Evolutionary conservation across 192 early-diverging fungal species (phyloP), one percentile per base, ranked within the genome.

Genomic region (Coemansia sp.): DNA sequence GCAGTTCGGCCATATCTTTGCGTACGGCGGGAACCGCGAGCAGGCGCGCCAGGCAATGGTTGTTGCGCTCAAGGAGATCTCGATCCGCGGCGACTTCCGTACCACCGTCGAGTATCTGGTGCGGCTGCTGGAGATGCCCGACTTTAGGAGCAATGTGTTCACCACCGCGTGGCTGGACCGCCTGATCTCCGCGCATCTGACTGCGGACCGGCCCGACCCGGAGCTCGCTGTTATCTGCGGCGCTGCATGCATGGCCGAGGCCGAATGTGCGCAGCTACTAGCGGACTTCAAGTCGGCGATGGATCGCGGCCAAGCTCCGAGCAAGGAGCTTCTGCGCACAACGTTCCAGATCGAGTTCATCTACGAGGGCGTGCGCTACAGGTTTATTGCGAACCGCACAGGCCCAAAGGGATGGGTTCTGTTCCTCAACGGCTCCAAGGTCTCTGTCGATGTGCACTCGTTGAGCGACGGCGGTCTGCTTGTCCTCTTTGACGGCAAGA

Each of bases 1-100:
- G 27, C 97, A 98, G 81, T 98, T 98, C 67, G 97, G 97, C 33
- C 97, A 98, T 82, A 92, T 98, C 58, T 98, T 98, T 64, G 88
- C 95, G 11, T 98, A 97, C 67, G 97, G 97, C 42, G 91, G 92
- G 50, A 93, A 93, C 67, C 87, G 97, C 68, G 91, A 93, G 64
- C 89, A 94, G 64, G 87, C 94, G 37, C 83, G 97, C 11, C 93
- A 96, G 84, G 94, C 96, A 71, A 92, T 98, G 87, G 91, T 98
- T 15, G 89, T 98, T 58, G 97, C 97, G 28, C 75, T 98, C 30
- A 98, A 97, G 83, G 97, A 98, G 80, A 84, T 98, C 19, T 97
- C 94, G 30, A 98, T 97, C 70, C 91, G 97, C 67, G 95, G 95
- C 70, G 95, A 97, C 64, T 98, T 98, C 87, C 87, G 97, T 45